Evolutionary conservation across 176 grass and related monocot genomes (phyloP).

Genomic region (Carex cristatella): DNA sequence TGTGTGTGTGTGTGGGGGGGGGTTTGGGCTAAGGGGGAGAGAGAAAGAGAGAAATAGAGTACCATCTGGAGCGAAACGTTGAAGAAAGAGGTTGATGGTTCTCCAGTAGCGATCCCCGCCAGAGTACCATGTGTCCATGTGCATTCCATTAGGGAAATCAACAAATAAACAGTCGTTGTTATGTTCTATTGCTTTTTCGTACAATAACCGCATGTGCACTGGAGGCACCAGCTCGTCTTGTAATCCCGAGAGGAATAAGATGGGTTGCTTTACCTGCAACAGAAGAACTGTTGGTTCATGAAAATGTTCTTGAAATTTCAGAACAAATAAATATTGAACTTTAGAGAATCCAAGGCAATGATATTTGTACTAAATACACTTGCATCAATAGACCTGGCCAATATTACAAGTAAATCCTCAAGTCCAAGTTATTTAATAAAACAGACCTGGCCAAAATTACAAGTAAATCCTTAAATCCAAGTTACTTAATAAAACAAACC

Average conservation of each 20-base stretch:
- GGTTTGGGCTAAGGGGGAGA: background rate
- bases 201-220: conserved; percentile 71
- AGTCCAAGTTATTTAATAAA: background rate
- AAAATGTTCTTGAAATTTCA: background rate
- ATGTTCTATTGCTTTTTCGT: conserved; percentile 54
- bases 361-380: background rate
- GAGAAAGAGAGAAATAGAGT: background rate
- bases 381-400: too few species aligned
- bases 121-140: conserved; percentile 97
- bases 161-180: conserved; percentile 73
- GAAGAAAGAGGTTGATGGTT: conserved; percentile 72
- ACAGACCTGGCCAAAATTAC: conserved; percentile 45
- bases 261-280: conserved; percentile 73
- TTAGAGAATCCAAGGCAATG: conserved; percentile 6
- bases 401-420: background rate
- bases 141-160: conserved; percentile 95
- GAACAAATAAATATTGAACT: conserved; percentile 1
- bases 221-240: conserved; percentile 94
- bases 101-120: conserved; percentile 94
- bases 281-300: conserved; percentile 2
- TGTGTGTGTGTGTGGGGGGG: too few species aligned
- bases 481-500: conserved; percentile 32
- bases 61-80: conserved; percentile 57
- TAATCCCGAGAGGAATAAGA: conserved; percentile 91
- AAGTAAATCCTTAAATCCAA: background rate